Base-by-base conservation (phyloP, 768 basidiomycete genomes). In the Porpolomopsis calyptriformis region DNA sequence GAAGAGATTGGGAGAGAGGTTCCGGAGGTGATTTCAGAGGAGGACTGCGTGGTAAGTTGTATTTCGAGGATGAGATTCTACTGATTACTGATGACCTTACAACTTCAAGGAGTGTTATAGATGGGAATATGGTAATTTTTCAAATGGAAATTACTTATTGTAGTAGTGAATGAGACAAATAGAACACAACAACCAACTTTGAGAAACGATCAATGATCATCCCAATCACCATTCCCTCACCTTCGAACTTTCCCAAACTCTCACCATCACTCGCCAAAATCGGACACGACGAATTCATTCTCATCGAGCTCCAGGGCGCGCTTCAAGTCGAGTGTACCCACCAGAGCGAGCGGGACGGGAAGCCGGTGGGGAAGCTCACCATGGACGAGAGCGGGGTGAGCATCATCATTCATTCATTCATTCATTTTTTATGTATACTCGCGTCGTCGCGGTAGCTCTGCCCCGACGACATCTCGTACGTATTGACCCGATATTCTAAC, bases 301-400 rank as follows among this genome's bases (percentile, higher is more conserved):
- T 97, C 4, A 74, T 97, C 44, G 92, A 97, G 56, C 69, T 96
- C 4, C 93, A 97, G 61, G 92, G 92, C 42, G 68, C 72, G 41
- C 71, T 96, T 29, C 79, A 84, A 37, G 79, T 84, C 25, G 83
- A 86, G 46, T 76, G 64, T 36, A 60, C 58, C 7, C 60, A 70
- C 26, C 63, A 63, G 37, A 61, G 71, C 7, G 73, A 80, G 52
- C 75, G 73, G 29, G 72, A 80, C 22, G 84, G 82, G 4, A 76
- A 81, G 50, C 57, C 85, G n/a, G 77, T 94, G 3, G 92, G 91
- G n/a, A 80, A 69, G 51, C 62, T 96, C 9, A 74, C 67, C 36
- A 66, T 89, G 5, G 82, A 84, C 42, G 74, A 75, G 5, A 61
- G 57, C 22, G 70, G 69, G 54, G 82, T 83, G 54, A 56, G 76